These are phyloP conservation scores for Brassica carinata DNA, from an alignment of 345 rosid species.

Conservation along the genomic window DNA sequence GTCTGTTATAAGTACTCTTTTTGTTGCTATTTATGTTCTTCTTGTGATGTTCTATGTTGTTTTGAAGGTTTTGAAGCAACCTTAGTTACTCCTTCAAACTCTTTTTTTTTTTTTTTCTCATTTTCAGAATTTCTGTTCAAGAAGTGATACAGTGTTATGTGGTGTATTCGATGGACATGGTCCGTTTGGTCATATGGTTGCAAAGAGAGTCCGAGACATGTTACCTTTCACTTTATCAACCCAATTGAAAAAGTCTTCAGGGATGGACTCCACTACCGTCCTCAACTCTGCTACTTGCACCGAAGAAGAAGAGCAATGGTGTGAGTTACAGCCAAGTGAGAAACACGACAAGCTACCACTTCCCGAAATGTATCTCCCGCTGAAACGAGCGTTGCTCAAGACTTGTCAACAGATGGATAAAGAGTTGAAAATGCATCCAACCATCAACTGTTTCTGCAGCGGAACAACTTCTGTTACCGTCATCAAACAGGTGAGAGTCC, in stretches of 20 bases:
- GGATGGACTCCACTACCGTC: slow-evolving; percentile 6
- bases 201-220: slow-evolving; percentile 83
- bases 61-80: not conserved
- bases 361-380: slow-evolving; percentile 63
- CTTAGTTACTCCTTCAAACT: not conserved
- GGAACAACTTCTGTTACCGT: slow-evolving; percentile 88
- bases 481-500: slow-evolving; percentile 69
- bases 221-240: slow-evolving; percentile 66
- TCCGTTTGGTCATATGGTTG: slow-evolving; percentile 91
- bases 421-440: slow-evolving; percentile 80
- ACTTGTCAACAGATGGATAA: slow-evolving; percentile 83
- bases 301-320: slow-evolving; percentile 66
- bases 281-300: slow-evolving; percentile 39
- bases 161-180: slow-evolving; percentile 99
- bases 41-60: not conserved
- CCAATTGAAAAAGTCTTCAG: slow-evolving; percentile 52
- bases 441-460: slow-evolving; percentile 93
- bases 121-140: slow-evolving; percentile 71
- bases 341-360: slow-evolving; percentile 43
- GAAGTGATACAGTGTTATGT: slow-evolving; percentile 74
- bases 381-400: slow-evolving; percentile 67
- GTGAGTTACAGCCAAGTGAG: slow-evolving; percentile 45
- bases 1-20: not conserved
- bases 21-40: slow-evolving; percentile 26
- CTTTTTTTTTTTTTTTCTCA: not conserved